Base-by-base conservation (phyloP, 805 yeast species). In the Suhomyces kilbournensis region DNA sequence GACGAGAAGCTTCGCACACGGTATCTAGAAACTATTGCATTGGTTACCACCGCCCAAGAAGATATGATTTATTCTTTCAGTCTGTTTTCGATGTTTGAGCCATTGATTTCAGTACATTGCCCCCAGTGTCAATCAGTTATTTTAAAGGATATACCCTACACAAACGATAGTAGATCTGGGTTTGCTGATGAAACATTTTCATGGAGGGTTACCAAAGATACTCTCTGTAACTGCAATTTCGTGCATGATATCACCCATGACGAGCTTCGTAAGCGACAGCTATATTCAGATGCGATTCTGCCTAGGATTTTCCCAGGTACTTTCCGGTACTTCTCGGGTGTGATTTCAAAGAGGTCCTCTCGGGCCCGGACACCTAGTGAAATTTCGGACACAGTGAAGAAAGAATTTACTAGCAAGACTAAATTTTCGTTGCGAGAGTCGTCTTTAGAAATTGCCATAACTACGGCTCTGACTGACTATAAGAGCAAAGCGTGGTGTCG, bases 241-340 rank as follows among this genome's bases (percentile, higher is more conserved):
- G 19, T 15, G 1, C 23, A 28, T 2, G 25, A 32, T 7, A 43
- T 66, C 19, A 56, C 56, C 23, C 67, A 62, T 39, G 64, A 64
- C 4, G 62, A 60, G 34, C 53, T 65, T 22, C 49, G 65, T 35
- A 61, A 58, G 39, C 39, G 67, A 9, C 58, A 58, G 23, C 39
- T 66, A 9, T 53, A 52, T 20, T 48, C 56, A 9, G 65, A 61
- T 40, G 40, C 57, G 3, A 14, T 25, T 5, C 12, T 23, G 7
- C 20, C 35, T 3, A 20, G 34, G n/a, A 44, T 48, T 1, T 25
- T 56, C 2, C 55, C 58, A 1, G 54, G 57, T 6, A 26, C 51
- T 15, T 50, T 46, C 46, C 43, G 46, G 26, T 49, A 48, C 48
- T 54, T 50, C 26, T 56, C 61, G 19, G 20, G 42, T n/a, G 55